These are phyloP conservation scores for Ocimum tenuiflorum DNA, from an alignment of 257 asterid species.

Conservation along the genomic window DNA sequence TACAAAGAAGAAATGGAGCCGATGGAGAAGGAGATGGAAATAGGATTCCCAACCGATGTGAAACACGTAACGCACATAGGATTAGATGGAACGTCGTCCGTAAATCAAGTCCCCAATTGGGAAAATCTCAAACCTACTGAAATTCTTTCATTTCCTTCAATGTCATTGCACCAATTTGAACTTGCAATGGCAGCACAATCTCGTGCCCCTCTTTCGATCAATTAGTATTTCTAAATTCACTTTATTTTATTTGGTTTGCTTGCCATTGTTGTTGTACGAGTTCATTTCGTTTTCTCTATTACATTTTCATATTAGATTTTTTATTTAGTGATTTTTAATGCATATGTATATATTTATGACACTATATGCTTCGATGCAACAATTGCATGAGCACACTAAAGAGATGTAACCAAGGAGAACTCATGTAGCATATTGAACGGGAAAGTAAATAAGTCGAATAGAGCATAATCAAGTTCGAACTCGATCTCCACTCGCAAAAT, in stretches of 20 bases:
- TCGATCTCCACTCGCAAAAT: no score
- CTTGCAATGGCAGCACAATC: constrained; percentile 60
- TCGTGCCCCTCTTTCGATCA: background rate
- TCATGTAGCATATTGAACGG: no score
- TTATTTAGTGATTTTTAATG: no score
- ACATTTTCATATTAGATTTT: no score
- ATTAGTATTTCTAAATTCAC: background rate
- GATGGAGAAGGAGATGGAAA: constrained; percentile 39
- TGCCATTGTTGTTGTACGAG: background rate
- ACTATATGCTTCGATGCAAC: no score
- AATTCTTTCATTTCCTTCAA: constrained; percentile 38
- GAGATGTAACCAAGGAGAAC: no score
- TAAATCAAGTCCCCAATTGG: constrained; percentile 35
- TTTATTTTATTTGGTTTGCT: background rate
- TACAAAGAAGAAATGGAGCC: constrained; percentile 31
- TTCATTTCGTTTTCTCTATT: no score
- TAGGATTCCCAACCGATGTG: constrained; percentile 60
- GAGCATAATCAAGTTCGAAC: no score
- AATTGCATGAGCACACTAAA: no score
- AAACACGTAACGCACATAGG: constrained; percentile 62
- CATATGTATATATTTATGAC: no score
- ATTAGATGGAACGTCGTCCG: constrained; percentile 44
- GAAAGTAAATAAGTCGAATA: no score
- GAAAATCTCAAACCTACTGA: constrained; percentile 30
- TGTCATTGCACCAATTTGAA: constrained; percentile 48